Evolutionary conservation across 2,329 filamentous ascomycete genomes (phyloP), one percentile per base, ranked within the genome.

Genomic region (Fusarium secorum): DNA sequence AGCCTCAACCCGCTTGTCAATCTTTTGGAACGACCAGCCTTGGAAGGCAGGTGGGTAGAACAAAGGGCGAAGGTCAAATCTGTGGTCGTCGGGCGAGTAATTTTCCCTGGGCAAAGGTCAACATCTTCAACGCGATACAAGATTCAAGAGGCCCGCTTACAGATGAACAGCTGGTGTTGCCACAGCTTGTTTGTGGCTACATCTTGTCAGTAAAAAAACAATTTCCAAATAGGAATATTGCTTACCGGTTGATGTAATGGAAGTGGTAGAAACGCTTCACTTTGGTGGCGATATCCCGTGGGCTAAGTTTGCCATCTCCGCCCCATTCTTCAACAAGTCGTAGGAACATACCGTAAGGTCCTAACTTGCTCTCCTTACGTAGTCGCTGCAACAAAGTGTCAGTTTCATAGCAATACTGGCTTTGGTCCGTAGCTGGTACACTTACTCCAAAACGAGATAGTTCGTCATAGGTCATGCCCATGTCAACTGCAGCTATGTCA

Each of bases 391-490:
- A 32, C 7, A 4, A 20, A 10, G 28, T 46, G 35, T 66, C 18
- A 66, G 63, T 35, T 60, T 46, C 17, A 20, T 20, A 24, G 11
- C 36, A 17, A n/a, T 7, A n/a, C 1, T 17, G n/a, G 5, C 15
- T 20, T 44, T 39, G 1, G 4, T 49, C 26, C 18, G 9, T 35
- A 22, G 15, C 17, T 52, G 15, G 9, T 26, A 42, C 5, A 46
- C 63, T 66, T 48, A 66, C 59, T 7, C 82, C 82, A 44, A 83
- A 83, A 13, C 77, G 74, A 17, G 80, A 79, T 4, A 84, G 77
- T 62, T 84, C 81, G 32, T 76, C 74, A 56, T 84, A 84, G 1
- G 81, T 84, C 71, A 84, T 78, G 11, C 81, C 82, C 82, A 84
- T 84, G 36, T 82, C 80, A n/a, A 69, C 76, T 67, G 82, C 2